Base-by-base conservation (phyloP, 768 basidiomycete genomes). In the Ramaria rubella region DNA sequence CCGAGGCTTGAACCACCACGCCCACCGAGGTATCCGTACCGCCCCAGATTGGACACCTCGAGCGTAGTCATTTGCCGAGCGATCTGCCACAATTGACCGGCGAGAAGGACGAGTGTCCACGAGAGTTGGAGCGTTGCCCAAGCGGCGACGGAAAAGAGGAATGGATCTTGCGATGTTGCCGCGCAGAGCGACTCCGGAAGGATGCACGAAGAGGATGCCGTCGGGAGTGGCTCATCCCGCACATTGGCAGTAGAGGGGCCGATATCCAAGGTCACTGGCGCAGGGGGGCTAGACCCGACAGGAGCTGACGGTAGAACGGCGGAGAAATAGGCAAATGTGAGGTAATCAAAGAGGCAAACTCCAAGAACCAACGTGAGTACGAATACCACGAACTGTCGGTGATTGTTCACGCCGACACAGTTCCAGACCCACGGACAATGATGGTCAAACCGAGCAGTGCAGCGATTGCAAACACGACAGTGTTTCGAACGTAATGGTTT, bases 401-500 rank as follows among this genome's bases (percentile, higher is more conserved):
- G 96, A 64, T 98, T 99, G 62, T 90, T 86, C 38, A 82, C 77
- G 21, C 96, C 96, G 51, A 98, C 93, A 68, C 95, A 97, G 71
- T 98, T 98, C 94, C 94, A 99, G 15, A 97, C 86, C 96, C 96
- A 99, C 1, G 95, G 96, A 63, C 96, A 98, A 64, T 99, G 94
- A 64, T 99, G 96, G 65, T 99, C 96, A 64, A 86, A 90, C 46
- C 94, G 78, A 12, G 90, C 88, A 19, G 92, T 79, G 64, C 96
- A 99, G 50, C 85, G 83, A 64, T 94, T 87, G 64, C 94, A 97
- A 23, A 87, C 77, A 11, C 94, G 83, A 72, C 94, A 97, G 66
- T 99, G 96, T 69, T 95, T 98, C 29, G 92, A 94, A 5, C 96
- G 81, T 23, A 99, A 73, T 12, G 96, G 90, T 65, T 95, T 94